phyloP scores from a whole-genome alignment of 2,329 filamentous ascomycete species.

The Aspergillus jensenii region DNA sequence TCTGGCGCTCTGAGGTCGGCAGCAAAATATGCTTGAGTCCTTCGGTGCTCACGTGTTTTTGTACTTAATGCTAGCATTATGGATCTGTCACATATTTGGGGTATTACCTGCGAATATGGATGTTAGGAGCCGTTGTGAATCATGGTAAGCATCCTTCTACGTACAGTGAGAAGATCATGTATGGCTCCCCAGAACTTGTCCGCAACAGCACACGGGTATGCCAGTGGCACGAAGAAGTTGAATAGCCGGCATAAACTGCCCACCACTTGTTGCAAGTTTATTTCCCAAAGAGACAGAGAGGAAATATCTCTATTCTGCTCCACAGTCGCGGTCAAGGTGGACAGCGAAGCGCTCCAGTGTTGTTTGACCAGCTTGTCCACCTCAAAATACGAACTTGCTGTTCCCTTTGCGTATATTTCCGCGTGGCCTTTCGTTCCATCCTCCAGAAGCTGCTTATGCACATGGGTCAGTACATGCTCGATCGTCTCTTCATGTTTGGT shows the following conservation, averaged over 20 bases:
- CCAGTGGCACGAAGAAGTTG: neutral
- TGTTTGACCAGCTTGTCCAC: neutral
- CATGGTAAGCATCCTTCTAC: neutral
- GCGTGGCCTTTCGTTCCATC: neutral
- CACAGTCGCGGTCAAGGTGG: neutral
- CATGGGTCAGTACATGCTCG: neutral
- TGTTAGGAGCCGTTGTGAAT: too few relatives aligned
- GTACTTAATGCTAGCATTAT: neutral
- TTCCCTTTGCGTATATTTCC: neutral
- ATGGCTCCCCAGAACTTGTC: neutral
- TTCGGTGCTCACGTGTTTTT: neutral
- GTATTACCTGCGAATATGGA: neutral
- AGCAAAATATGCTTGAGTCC: neutral
- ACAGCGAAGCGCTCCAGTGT: neutral
- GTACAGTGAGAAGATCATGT: neutral
- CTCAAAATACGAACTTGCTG: neutral
- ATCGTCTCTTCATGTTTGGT: neutral
- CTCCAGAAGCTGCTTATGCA: neutral
- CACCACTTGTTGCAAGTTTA: neutral
- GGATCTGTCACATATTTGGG: neutral
- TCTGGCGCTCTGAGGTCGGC: neutral
- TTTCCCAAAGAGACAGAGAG: neutral
- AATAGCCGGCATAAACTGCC: neutral
- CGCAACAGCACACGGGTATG: neutral
- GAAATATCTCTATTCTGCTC: neutral